Evolutionary conservation across 768 basidiomycete genomes (phyloP).

Genomic region (Auricularia auricula-judae): DNA sequence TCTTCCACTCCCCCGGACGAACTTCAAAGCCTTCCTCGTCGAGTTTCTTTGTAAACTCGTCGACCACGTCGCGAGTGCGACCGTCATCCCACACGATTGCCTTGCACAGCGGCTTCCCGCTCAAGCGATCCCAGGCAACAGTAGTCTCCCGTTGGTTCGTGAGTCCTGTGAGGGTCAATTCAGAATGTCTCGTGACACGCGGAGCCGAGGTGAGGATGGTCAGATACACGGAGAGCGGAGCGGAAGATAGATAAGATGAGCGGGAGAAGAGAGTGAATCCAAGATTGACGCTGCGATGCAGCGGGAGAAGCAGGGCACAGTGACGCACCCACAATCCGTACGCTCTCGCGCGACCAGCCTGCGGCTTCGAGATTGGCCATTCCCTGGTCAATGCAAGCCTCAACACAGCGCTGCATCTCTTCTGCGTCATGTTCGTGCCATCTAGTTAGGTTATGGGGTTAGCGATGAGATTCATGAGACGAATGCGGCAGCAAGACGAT

Average conservation of each 20-base stretch:
- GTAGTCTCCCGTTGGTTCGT: conserved; percentile 97
- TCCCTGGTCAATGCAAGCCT: conserved; percentile 64
- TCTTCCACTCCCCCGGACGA: conserved; percentile 50
- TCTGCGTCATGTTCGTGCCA: conserved; percentile 94
- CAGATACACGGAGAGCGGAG: too few species aligned
- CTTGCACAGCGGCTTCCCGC: conserved; percentile 78
- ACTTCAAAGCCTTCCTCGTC: conserved; percentile 66
- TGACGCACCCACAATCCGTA: conserved; percentile 81
- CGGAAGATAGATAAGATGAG: too few species aligned
- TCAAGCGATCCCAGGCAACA: conserved; percentile 82
- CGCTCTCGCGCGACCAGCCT: conserved; percentile 69
- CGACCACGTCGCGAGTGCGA: conserved; percentile 78
- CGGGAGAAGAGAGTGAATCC: too few species aligned
- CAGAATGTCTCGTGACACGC: too few species aligned
- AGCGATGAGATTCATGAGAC: not conserved
- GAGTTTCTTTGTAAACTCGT: conserved; percentile 66
- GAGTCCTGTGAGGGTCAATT: conserved; percentile 43
- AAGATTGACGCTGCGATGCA: too few species aligned
- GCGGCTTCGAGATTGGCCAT: conserved; percentile 56
- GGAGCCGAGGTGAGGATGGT: not conserved
- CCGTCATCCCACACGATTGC: conserved; percentile 96
- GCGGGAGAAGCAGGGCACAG: too few species aligned
- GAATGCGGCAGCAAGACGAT: conserved; percentile 12
- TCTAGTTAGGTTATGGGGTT: conserved; percentile 25
- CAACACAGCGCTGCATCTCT: conserved; percentile 67